Evolutionary conservation across 257 asterid genomes (phyloP), one percentile per base, ranked within the genome.

Genomic region (Sherardia arvensis): DNA sequence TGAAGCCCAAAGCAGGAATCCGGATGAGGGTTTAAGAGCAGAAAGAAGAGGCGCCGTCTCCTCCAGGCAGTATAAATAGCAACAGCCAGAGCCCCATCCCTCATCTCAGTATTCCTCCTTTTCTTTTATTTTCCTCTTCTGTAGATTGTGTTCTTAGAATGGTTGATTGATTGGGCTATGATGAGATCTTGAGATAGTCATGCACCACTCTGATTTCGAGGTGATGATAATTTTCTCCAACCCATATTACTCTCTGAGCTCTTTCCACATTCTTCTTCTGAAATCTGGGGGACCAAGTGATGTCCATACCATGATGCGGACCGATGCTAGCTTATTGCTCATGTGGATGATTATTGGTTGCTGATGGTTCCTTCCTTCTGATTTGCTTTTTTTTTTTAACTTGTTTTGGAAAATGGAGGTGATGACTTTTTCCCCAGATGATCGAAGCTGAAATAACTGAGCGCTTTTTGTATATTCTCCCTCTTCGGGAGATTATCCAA

Each of bases 231-330:
- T 53, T 72, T 69, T 68, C 74, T 68, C 71, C 38, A 54, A 76
- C 81, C 78, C 81, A 76, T 72, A 66, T 10, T 0, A 28, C 23
- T 54, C 47, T 69, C 81, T 76, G 81, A 76, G 78, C 14, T n/a
- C 8, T 15, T 20, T 0, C 3, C 12, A 27, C 10, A n/a, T 47
- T 15, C 7, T 47, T 47, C 5, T 33, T 59, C 20, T 30, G 25
- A n/a, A n/a, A n/a, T n/a, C n/a, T n/a, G n/a, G n/a, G 63, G 67
- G 49, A 36, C 74, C 77, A 64, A 8, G 47, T 70, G 80, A 75
- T 75, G 80, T 59, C 49, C 65, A 57, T 62, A 67, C 80, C 80
- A 75, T 75, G 80, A 75, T 75, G 80, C 80, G 80, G 80, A 75
- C 80, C 76, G 80, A 74, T 47, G 38, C 51, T 63, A 71, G 76